These are phyloP conservation scores for Pichia ethanolica DNA, from an alignment of 805 yeast species.

Conservation along the genomic window DNA sequence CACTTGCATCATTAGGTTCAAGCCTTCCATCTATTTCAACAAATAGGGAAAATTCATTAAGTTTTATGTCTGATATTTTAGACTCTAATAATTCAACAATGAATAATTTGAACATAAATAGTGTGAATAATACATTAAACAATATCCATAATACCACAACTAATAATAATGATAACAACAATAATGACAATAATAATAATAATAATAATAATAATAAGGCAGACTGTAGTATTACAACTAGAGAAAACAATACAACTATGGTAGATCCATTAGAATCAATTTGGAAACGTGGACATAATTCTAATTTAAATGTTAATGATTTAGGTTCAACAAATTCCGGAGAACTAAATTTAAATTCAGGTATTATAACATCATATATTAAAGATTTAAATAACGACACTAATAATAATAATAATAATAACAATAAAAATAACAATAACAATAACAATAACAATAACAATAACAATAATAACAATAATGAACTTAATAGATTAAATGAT, in stretches of 20 bases:
- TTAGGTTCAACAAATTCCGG: neutral
- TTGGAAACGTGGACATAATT: slow-evolving; percentile 12
- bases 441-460: neutral
- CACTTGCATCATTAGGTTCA: slow-evolving; percentile 1
- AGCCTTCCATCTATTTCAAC: slow-evolving; percentile 1
- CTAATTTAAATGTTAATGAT: no score
- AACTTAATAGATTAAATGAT: neutral
- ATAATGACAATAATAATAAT: neutral
- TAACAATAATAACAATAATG: neutral
- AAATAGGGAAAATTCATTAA: neutral
- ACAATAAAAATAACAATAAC: neutral
- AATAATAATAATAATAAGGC: neutral
- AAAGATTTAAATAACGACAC: neutral
- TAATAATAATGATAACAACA: neutral
- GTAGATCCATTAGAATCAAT: slow-evolving; percentile 15
- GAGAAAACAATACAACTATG: neutral
- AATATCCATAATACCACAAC: neutral
- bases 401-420: neutral
- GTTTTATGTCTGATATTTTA: neutral
- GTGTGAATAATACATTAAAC: neutral
- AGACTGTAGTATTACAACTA: no score
- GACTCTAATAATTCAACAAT: neutral
- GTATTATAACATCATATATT: neutral
- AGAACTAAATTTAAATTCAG: neutral
- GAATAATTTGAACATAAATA: neutral